These are phyloP conservation scores for Iodosphaeria phyllophila DNA, from an alignment of 2,329 filamentous ascomycete genomes.

Conservation along the genomic window DNA sequence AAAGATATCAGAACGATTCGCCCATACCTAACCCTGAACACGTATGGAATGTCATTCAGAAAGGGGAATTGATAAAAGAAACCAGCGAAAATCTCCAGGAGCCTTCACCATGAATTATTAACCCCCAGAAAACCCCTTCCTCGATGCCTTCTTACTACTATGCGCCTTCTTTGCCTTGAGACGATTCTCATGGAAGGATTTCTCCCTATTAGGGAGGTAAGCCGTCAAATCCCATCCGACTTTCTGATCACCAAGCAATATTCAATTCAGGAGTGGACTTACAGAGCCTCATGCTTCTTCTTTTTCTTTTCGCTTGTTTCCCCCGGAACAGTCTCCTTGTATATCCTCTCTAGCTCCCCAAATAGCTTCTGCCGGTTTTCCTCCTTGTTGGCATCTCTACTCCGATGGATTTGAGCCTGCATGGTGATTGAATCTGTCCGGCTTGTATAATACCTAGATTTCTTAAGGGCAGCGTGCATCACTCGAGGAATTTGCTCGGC, in stretches of 20 bases:
- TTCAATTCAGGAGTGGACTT: constrained; percentile 10
- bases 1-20: too few relatives aligned
- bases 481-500: constrained; percentile 24
- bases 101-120: neutral
- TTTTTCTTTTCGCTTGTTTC: constrained; percentile 25
- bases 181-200: constrained; percentile 23
- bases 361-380: constrained; percentile 31
- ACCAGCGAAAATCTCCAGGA: neutral
- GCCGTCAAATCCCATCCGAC: constrained; percentile 1
- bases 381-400: constrained; percentile 29
- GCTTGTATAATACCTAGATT: constrained; percentile 33
- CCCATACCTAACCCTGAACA: too few relatives aligned
- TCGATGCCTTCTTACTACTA: constrained; percentile 29
- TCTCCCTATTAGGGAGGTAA: constrained; percentile 19
- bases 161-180: constrained; percentile 28
- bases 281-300: constrained; percentile 30
- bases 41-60: neutral
- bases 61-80: neutral
- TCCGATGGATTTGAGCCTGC: constrained; percentile 34
- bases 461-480: constrained; percentile 25
- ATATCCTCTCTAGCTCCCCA: constrained; percentile 28
- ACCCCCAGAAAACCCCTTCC: constrained; percentile 11
- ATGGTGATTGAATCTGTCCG: constrained; percentile 33
- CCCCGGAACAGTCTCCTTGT: constrained; percentile 24
- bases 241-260: neutral